Percentiles rank a stretch among this genome's conserved stretches.
phyloP scores from a whole-genome alignment of 345 rosid species.

The Excoecaria cochinchinensis region DNA sequence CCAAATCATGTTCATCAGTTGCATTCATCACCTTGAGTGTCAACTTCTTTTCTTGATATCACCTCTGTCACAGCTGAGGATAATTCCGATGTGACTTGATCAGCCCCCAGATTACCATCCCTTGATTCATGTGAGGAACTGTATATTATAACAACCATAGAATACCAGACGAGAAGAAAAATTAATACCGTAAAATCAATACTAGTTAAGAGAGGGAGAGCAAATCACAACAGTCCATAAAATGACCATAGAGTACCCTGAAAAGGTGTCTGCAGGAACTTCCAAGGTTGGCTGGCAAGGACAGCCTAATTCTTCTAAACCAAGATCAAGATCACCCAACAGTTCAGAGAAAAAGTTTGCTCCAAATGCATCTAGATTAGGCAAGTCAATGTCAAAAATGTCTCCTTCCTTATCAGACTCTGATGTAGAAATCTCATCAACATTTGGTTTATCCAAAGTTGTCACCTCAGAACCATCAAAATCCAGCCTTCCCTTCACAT shows the following conservation, averaged over 20 bases:
- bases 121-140: conserved; percentile 53
- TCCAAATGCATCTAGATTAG: conserved; percentile 61
- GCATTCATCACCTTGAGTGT: conserved; percentile 35
- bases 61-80: conserved; percentile 47
- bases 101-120: conserved; percentile 35
- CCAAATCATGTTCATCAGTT: conserved; percentile 11
- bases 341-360: conserved; percentile 64
- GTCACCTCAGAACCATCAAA: conserved; percentile 63
- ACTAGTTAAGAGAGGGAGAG: not conserved
- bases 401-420: conserved; percentile 63
- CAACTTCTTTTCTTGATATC: conserved; percentile 36
- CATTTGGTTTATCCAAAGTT: conserved; percentile 33
- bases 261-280: conserved; percentile 19
- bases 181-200: not conserved
- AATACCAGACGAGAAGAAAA: conserved; percentile 13
- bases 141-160: conserved; percentile 1
- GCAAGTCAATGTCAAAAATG: conserved; percentile 61
- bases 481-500: conserved; percentile 83
- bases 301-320: conserved; percentile 34
- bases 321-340: conserved; percentile 69
- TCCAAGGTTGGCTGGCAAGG: conserved; percentile 37
- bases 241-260: conserved; percentile 25
- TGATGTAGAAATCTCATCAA: conserved; percentile 42
- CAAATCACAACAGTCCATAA: not conserved
- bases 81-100: conserved; percentile 46